Percentiles rank a stretch among this genome's conserved stretches.
These are phyloP conservation scores for Spongospora subterranea DNA, from an alignment of 208 protist genomes.

Conservation along the genomic window DNA sequence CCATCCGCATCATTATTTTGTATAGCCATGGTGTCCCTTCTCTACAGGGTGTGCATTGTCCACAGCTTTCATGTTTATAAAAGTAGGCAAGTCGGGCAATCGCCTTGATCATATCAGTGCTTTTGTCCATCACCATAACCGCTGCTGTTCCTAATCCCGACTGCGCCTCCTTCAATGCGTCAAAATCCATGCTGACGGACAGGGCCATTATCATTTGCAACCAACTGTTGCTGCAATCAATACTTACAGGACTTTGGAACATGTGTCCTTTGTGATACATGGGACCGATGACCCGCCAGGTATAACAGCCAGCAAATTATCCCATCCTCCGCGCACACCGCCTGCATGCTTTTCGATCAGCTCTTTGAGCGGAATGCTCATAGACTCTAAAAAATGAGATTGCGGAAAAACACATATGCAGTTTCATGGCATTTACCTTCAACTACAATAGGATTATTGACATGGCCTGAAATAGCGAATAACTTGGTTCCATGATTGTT, in stretches of 20 bases:
- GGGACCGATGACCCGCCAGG: slow-evolving; percentile 68
- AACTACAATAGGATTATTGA: slow-evolving; percentile 96
- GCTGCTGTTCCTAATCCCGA: slow-evolving; percentile 96
- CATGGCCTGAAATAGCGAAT: slow-evolving; percentile 95
- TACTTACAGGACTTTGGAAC: slow-evolving; percentile 11
- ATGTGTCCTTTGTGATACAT: not conserved
- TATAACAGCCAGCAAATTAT: slow-evolving; percentile 96
- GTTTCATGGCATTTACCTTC: no score
- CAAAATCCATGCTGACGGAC: slow-evolving; percentile 99
- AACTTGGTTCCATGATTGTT: slow-evolving; percentile 97
- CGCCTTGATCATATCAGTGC: slow-evolving; percentile 86
- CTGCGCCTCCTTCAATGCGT: slow-evolving; percentile 87
- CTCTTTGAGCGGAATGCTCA: slow-evolving; percentile 93
- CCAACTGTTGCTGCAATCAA: slow-evolving; percentile 78
- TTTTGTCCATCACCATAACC: slow-evolving; percentile 97
- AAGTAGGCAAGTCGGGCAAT: slow-evolving; percentile 81
- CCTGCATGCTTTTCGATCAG: slow-evolving; percentile 84
- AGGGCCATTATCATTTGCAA: slow-evolving; percentile 93
- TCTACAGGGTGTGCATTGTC: slow-evolving; percentile 97
- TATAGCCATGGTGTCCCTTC: slow-evolving; percentile 93
- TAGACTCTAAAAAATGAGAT: slow-evolving; percentile 67
- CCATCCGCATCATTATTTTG: slow-evolving; percentile 95
- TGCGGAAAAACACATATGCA: no score
- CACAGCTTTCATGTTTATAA: slow-evolving; percentile 96
- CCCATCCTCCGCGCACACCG: slow-evolving; percentile 96